Evolutionary conservation across 2,329 filamentous ascomycete species (phyloP).

Genomic region (Stagonosporopsis rhizophila): DNA sequence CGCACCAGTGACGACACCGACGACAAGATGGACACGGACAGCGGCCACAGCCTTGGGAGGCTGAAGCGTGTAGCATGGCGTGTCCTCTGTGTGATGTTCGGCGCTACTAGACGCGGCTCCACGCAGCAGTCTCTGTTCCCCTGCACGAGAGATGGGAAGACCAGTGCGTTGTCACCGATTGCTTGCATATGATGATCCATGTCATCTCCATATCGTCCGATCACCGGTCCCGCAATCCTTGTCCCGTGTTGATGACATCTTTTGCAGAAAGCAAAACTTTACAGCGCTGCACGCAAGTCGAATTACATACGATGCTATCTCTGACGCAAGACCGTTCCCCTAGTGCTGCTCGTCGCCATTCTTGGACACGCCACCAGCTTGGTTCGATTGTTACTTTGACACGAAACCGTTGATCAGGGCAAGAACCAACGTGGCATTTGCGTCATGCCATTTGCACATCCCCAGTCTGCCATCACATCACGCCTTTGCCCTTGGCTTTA

Average conservation of each 20-base stretch:
- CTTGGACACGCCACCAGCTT: slow-evolving; percentile 22
- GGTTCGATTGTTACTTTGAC: slow-evolving; percentile 12
- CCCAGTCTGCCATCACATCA: slow-evolving; percentile 15
- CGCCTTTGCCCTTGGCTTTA: slow-evolving; percentile 31
- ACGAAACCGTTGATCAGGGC: slow-evolving; percentile 13
- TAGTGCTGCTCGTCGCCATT: slow-evolving; percentile 25
- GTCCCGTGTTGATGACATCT: slow-evolving; percentile 18
- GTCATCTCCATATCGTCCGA: slow-evolving; percentile 30
- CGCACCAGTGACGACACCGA: slow-evolving; percentile 34
- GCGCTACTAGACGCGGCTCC: slow-evolving; percentile 23
- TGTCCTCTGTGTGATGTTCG: slow-evolving; percentile 14
- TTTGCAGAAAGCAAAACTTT: slow-evolving; percentile 24
- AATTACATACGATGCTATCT: slow-evolving; percentile 8
- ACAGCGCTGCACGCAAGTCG: slow-evolving; percentile 18
- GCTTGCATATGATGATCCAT: slow-evolving; percentile 37
- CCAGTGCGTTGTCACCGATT: slow-evolving; percentile 33
- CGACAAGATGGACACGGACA: slow-evolving; percentile 4
- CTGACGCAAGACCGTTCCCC: slow-evolving; percentile 23
- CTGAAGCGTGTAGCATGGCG: slow-evolving; percentile 26
- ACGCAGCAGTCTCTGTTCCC: slow-evolving; percentile 17
- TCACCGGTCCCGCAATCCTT: slow-evolving; percentile 26
- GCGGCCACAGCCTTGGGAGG: slow-evolving; percentile 20
- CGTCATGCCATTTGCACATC: not conserved
- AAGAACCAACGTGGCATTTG: slow-evolving; percentile 17
- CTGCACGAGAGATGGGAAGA: slow-evolving; percentile 7